Base-by-base conservation (phyloP, 148 eudicot species). In the Mesembryanthemum crystallinum region DNA sequence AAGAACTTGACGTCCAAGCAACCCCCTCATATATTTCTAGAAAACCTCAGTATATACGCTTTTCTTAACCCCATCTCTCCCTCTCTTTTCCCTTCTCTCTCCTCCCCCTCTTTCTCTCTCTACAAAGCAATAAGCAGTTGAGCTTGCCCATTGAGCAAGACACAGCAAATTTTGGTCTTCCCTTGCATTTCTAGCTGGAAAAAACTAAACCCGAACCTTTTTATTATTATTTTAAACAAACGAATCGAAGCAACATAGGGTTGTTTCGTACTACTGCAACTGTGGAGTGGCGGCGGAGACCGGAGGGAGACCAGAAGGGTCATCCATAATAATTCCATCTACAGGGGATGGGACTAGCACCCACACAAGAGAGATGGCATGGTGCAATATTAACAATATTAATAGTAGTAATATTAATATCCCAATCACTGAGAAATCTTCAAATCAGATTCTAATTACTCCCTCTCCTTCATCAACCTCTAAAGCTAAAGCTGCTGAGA, bases 1-100 rank as follows among this genome's bases (percentile, higher is more conserved):
- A 83, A 49, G 73, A 64, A 87, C 93, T 89, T 91, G 87, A 78
- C 85, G 89, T 89, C 92, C 89, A 92, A 92, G 97, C 92, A 88
- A 89, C 85, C 92, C 64, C 35, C 21, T 52, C 52, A 42, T 72
- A 55, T 77, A 59, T 62, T 75, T 57, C 30, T n/a, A 66, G 63
- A 72, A 77, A 70, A 23, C 24, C 64, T 67, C 63, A 18, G 5
- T 43, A 71, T 80, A 62, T 67, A 73, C 73, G 67, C 51, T 71
- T 57, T 71, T 32, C 61, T 42, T 55, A 25, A 51, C 47, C 39
- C 25, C 60, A 8, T 35, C n/a, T 54, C 9, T 30, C 27, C 30
- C 28, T 8, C n/a, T 47, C 32, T 71, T 62, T 64, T 59, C 49
- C 71, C n/a, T 6, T 64, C n/a, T 65, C 28, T 42, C 7, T 42